Conservation (phyloP, 495 filamentous ascomycete genomes). For the Zalerion maritima region DNA sequence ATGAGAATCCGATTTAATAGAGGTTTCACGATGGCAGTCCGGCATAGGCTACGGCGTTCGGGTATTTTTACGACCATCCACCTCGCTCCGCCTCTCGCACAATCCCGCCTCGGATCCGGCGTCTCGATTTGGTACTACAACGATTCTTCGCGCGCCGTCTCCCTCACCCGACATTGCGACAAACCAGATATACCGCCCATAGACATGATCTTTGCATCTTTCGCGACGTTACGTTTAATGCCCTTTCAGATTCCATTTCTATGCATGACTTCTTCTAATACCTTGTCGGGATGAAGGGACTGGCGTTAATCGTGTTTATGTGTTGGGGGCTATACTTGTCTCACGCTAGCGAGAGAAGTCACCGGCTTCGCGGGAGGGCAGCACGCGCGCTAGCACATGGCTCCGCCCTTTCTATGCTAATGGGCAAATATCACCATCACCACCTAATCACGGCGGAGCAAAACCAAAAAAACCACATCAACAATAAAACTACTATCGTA, state of each 20-base stretch:
- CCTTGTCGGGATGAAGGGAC: conserved; percentile 9
- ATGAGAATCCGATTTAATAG: conserved; percentile 16
- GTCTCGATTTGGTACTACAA: conserved; percentile 1
- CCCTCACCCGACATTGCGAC: conserved; percentile 9
- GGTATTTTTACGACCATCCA: conserved; percentile 8
- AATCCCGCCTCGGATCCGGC: no score
- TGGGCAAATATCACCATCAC: no score
- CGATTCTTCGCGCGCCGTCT: conserved; percentile 4
- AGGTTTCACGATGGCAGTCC: conserved; percentile 16
- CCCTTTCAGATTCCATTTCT: conserved; percentile 12
- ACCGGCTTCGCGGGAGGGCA: conserved; percentile 4
- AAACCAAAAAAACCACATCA: conserved; percentile 3
- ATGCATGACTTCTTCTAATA: conserved; percentile 12
- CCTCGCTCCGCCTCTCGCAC: no score
- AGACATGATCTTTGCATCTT: conserved; percentile 16
- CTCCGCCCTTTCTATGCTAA: conserved; percentile 2
- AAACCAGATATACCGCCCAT: no score
- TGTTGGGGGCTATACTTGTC: conserved; percentile 10
- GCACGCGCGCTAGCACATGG: conserved; percentile 1
- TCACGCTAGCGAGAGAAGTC: conserved; percentile 8
- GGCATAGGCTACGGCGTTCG: conserved; percentile 12
- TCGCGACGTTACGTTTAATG: conserved; percentile 20
- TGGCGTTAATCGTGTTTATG: conserved; percentile 4
- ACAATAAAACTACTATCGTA: conserved; percentile 4
- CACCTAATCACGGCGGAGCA: no score